Evolutionary conservation across 1,139 yeast species (phyloP).

Genomic region (Candida pseudocylindracea): DNA sequence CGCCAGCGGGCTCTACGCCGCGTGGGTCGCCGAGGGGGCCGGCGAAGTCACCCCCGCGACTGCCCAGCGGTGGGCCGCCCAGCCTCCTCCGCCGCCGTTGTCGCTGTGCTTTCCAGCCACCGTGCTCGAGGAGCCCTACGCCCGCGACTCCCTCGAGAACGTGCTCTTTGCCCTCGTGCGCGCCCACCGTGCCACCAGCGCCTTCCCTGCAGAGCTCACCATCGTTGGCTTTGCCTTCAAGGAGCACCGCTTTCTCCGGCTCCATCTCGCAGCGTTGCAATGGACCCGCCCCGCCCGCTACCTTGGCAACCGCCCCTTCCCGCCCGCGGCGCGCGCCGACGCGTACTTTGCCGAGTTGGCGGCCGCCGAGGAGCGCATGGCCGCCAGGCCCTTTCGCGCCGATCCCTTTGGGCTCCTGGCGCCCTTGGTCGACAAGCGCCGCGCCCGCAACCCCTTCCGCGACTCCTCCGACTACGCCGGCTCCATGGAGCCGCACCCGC

Average conservation of each 20-base stretch:
- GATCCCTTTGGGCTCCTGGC: neutral
- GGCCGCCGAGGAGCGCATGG: conserved; percentile 26
- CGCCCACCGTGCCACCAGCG: conserved; percentile 21
- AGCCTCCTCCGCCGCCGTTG: no score
- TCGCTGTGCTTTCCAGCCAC: no score
- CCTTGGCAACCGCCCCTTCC: conserved; percentile 41
- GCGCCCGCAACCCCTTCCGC: neutral
- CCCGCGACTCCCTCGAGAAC: conserved; percentile 70
- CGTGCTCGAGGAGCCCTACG: conserved; percentile 37
- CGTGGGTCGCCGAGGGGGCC: no score
- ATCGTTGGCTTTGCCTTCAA: conserved; percentile 65
- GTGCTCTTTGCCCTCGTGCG: conserved; percentile 39
- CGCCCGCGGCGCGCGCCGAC: conserved; percentile 8
- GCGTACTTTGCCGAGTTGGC: conserved; percentile 19
- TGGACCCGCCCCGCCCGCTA: conserved; percentile 12
- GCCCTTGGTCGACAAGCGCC: neutral
- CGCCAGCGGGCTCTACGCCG: conserved; percentile 3
- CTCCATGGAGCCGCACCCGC: neutral
- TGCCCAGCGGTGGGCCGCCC: neutral
- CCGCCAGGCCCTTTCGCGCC: conserved; percentile 22
- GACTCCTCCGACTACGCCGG: neutral
- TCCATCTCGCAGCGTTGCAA: conserved; percentile 29
- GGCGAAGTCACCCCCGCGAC: no score
- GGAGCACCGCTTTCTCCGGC: conserved; percentile 26
- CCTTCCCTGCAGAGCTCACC: conserved; percentile 28